Evolutionary conservation across 75 land plant genomes (phyloP).

Genomic region (Pinus tabuliformis): DNA sequence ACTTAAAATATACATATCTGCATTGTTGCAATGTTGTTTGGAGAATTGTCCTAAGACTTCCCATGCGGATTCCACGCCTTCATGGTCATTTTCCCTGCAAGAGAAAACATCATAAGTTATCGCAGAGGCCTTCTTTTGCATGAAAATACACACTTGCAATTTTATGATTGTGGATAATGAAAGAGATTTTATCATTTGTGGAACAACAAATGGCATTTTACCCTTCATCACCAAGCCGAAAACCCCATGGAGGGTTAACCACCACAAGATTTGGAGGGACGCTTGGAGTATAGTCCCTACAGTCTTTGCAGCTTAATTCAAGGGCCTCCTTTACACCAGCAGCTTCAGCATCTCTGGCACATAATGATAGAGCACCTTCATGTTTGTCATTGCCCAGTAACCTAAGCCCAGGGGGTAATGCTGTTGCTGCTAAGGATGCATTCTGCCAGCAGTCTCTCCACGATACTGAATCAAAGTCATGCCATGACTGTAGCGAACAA

Average conservation of each 20-base stretch:
- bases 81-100: conserved; percentile 18
- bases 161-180: not conserved
- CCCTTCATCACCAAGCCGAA: conserved; percentile 24
- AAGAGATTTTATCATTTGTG: not conserved
- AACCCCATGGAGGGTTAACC: conserved; percentile 52
- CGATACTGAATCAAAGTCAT: conserved; percentile 29
- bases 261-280: conserved; percentile 32
- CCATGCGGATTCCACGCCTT: conserved; percentile 25
- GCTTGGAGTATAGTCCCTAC: conserved; percentile 24
- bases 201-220: conserved; percentile 1
- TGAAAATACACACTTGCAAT: conserved; percentile 1
- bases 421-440: conserved; percentile 20
- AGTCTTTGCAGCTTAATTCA: conserved; percentile 35
- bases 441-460: conserved; percentile 28
- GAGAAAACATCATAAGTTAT: not conserved
- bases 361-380: conserved; percentile 41
- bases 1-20: conserved; percentile 50
- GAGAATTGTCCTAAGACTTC: conserved; percentile 33
- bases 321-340: conserved; percentile 35
- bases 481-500: conserved; percentile 33
- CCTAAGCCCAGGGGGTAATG: conserved; percentile 18
- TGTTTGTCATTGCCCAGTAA: conserved; percentile 42
- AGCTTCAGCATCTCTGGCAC: conserved; percentile 27
- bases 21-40: conserved; percentile 23
- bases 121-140: not conserved